Conservation (phyloP, 805 yeast species). For the Yamadazyma nakazawae region DNA sequence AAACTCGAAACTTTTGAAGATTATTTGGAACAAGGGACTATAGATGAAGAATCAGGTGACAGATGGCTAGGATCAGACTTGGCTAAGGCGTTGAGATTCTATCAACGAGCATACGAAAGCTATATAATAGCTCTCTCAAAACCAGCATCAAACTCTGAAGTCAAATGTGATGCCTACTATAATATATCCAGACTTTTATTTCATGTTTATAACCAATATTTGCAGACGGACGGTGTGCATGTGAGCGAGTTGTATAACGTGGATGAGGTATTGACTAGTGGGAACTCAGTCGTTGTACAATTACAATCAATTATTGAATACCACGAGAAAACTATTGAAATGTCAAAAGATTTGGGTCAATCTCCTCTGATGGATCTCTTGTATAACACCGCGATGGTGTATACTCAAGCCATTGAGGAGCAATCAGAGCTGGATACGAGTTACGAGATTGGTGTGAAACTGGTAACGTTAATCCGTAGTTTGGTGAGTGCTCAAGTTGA, state of each 20-base stretch:
- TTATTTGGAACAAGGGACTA: conserved; percentile 52
- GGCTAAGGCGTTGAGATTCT: conserved; percentile 61
- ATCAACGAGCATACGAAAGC: conserved; percentile 50
- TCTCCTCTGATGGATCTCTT: conserved; percentile 40
- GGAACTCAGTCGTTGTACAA: conserved; percentile 33
- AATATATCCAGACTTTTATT: conserved; percentile 58
- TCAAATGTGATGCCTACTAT: conserved; percentile 47
- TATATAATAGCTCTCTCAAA: conserved; percentile 19
- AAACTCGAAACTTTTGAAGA: conserved; percentile 48
- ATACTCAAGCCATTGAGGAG: conserved; percentile 44
- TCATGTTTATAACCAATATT: conserved; percentile 52
- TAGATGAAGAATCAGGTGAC: conserved; percentile 72
- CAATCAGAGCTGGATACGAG: not conserved
- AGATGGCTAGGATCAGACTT: conserved; percentile 68
- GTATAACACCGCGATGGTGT: conserved; percentile 46
- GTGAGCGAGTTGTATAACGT: conserved; percentile 27
- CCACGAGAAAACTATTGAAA: conserved; percentile 36
- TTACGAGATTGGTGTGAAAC: conserved; percentile 19
- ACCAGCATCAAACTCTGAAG: not conserved
- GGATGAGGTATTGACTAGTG: conserved; percentile 24
- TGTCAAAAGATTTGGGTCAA: conserved; percentile 10
- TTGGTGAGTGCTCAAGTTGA: conserved; percentile 17
- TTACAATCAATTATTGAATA: conserved; percentile 31
- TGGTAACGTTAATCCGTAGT: conserved; percentile 2
- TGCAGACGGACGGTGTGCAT: conserved; percentile 45